Base-by-base conservation (phyloP, 345 rosid species). In the Dipteronia sinensis region DNA sequence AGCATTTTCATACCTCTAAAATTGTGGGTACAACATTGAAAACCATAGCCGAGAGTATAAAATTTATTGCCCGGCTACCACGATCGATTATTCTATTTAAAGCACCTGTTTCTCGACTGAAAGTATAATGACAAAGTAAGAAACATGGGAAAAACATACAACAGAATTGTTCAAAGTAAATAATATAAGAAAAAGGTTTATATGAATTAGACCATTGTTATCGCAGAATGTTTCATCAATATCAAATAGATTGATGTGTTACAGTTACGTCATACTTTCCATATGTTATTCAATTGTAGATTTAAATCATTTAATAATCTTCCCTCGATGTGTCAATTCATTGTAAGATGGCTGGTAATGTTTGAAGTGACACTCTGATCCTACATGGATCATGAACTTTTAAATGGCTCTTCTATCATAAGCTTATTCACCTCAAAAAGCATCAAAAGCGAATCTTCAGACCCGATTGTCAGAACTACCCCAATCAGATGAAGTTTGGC, bases 61-160 rank as follows among this genome's bases (percentile, higher is more conserved):
- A 94, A 76, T 94, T 96, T 74, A 96, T 96, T n/a, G 94, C 99
- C n/a, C 98, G 97, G 88, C 99, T 94, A 83, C 99, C 98, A 76
- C 95, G 98, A 82, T 97, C 99, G 63, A 94, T 97, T 61, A 88
- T 97, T 85, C 98, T 88, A 83, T 84, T 97, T 83, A 97, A 80
- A 27, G 88, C 99, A 71, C 99, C 99, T 44, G 99, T 97, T 89
- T 97, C 97, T 84, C 98, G 98, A 83, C 99, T 97, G 87, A 59
- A 86, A 73, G 84, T 61, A 51, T 44, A 58, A 38, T 9, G 70
- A 77, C 34, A 63, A 58, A 85, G 79, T 55, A 64, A 75, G 74
- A 83, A 72, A 64, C 38, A 77, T 61, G 82, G 65, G 71, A 73
- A 22, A 38, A 49, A 69, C 34, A 66, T 56, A 15, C 17, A 78